Percentiles rank a stretch among this genome's conserved stretches.
These are phyloP conservation scores for Acacia pycnantha DNA, from an alignment of 331 rosid species.

Conservation along the genomic window DNA sequence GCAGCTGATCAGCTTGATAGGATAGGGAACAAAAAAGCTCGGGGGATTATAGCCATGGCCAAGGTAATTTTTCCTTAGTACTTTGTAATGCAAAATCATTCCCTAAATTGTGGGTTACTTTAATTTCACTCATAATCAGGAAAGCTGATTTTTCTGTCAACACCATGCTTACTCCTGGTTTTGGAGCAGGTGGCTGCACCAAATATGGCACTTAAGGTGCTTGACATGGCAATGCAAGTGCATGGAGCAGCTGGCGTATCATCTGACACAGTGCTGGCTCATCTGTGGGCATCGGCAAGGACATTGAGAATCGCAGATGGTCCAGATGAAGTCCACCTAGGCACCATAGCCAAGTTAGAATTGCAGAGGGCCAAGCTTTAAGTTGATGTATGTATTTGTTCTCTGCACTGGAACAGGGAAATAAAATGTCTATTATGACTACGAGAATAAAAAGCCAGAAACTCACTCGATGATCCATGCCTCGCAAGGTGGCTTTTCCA, in stretches of 20 bases:
- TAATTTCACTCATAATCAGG: neutral
- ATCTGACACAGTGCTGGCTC: constrained; percentile 88
- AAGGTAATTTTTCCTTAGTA: constrained; percentile 49
- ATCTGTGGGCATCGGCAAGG: constrained; percentile 93
- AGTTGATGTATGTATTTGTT: constrained; percentile 5
- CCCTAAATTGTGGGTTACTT: neutral
- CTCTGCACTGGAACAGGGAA: neutral
- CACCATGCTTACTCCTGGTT: constrained; percentile 8
- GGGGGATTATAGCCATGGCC: constrained; percentile 93
- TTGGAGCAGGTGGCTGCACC: constrained; percentile 92
- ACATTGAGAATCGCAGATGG: constrained; percentile 93
- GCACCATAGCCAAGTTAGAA: constrained; percentile 93
- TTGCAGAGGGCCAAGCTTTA: constrained; percentile 72
- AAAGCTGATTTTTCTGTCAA: neutral
- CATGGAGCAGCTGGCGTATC: constrained; percentile 92
- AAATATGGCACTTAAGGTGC: constrained; percentile 81
- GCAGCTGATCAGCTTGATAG: constrained; percentile 95
- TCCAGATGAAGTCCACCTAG: constrained; percentile 96
- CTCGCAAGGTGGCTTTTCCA: neutral
- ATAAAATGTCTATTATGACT: neutral
- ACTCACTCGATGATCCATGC: neutral
- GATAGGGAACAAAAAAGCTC: constrained; percentile 82
- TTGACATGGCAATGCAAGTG: constrained; percentile 98
- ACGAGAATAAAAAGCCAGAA: neutral
- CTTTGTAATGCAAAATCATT: neutral